Conservation (phyloP, 2,329 filamentous ascomycete genomes). For the Trichoderma cornu-damae region DNA sequence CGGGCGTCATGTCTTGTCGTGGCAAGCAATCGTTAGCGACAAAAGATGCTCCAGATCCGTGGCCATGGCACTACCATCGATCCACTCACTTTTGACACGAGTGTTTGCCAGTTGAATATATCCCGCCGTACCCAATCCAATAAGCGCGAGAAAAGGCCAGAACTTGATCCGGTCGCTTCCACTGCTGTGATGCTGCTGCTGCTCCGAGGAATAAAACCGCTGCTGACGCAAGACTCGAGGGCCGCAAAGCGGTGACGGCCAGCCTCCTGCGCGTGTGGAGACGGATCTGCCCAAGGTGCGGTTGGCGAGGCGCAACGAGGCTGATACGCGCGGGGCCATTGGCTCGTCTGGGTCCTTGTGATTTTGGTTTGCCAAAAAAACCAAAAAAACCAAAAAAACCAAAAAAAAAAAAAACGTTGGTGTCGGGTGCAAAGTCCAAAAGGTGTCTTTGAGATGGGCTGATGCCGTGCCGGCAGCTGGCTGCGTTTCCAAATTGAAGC, state of each 20-base stretch:
- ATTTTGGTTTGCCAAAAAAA: not conserved
- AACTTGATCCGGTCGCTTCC: slow-evolving; percentile 45
- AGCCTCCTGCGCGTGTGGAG: slow-evolving; percentile 19
- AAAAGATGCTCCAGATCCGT: not conserved
- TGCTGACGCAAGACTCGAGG: slow-evolving; percentile 20
- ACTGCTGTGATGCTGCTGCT: slow-evolving; percentile 34
- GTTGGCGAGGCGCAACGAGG: slow-evolving; percentile 23
- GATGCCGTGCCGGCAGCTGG: slow-evolving; percentile 6
- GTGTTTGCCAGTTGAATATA: slow-evolving; percentile 48
- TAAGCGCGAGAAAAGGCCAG: slow-evolving; percentile 52
- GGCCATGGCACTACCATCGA: not conserved
- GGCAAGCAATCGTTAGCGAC: not conserved
- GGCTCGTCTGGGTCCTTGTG: slow-evolving; percentile 4
- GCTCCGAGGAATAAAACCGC: slow-evolving; percentile 41
- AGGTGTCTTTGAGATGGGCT: slow-evolving; percentile 9
- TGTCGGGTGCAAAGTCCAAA: not conserved
- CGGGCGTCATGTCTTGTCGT: slow-evolving; percentile 38
- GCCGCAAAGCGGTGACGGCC: slow-evolving; percentile 13
- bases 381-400: too few relatives aligned
- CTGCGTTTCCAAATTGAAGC: not conserved
- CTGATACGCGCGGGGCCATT: slow-evolving; percentile 34
- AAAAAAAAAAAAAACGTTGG: too few relatives aligned
- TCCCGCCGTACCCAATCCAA: slow-evolving; percentile 43
- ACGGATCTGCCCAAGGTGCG: slow-evolving; percentile 20
- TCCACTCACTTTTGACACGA: slow-evolving; percentile 26